Conservation (phyloP, 2,329 filamentous ascomycete genomes). For the Periconia sp. region DNA sequence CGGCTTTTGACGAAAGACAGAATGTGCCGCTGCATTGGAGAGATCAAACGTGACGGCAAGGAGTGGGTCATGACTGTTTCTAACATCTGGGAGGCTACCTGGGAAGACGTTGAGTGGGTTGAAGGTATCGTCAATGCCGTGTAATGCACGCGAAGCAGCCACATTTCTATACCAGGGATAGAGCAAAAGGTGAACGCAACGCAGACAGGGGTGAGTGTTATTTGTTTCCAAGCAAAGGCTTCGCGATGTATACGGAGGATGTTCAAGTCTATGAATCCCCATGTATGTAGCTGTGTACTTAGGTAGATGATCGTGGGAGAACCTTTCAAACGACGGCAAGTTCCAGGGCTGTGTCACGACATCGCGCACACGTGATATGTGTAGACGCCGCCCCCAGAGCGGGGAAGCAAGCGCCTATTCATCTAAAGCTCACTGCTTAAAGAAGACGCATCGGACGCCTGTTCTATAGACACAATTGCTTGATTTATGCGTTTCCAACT, state of each 20-base stretch:
- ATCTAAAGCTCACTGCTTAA: neutral
- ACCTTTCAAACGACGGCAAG: too few species aligned
- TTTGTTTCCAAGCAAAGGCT: too few species aligned
- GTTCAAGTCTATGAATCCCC: too few species aligned
- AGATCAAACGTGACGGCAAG: constrained; percentile 48
- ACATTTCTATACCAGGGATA: neutral
- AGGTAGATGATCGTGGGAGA: too few species aligned
- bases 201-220: too few species aligned
- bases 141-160: neutral
- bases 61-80: constrained; percentile 50
- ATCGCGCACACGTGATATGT: too few species aligned
- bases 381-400: too few species aligned
- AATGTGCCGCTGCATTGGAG: constrained; percentile 54
- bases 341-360: too few species aligned
- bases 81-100: constrained; percentile 55
- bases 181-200: neutral
- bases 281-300: too few species aligned
- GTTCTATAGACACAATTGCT: constrained; percentile 10
- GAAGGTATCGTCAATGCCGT: constrained; percentile 44
- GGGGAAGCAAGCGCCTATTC: neutral
- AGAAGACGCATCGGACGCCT: neutral
- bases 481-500: constrained; percentile 26
- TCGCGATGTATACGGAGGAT: too few species aligned
- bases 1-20: constrained; percentile 46
- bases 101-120: constrained; percentile 57